Conservation (phyloP, 768 basidiomycete species). For the Pleurotus cornucopiae region DNA sequence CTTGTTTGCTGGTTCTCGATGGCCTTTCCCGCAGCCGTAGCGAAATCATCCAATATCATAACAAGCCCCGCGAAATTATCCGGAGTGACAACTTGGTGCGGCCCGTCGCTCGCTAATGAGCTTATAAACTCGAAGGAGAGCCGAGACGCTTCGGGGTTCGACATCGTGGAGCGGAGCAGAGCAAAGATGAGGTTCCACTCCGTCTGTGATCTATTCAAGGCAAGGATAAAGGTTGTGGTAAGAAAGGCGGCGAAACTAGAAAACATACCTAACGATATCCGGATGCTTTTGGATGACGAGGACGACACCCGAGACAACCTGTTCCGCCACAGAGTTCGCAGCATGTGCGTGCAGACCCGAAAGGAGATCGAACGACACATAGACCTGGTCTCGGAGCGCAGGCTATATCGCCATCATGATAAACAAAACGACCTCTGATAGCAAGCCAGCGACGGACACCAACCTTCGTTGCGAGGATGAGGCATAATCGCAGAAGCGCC, state of each 20-base stretch:
- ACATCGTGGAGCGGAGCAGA: conserved; percentile 78
- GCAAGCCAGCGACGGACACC: conserved; percentile 15
- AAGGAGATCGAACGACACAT: conserved; percentile 88
- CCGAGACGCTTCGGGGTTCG: conserved; percentile 84
- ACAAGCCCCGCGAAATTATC: conserved; percentile 84
- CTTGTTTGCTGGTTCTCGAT: conserved; percentile 55
- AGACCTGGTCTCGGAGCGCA: conserved; percentile 87
- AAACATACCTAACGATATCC: conserved; percentile 58
- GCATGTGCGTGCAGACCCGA: conserved; percentile 72
- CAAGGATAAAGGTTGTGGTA: not conserved
- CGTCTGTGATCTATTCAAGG: conserved; percentile 65
- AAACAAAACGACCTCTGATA: conserved; percentile 3
- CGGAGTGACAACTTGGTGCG: conserved; percentile 52
- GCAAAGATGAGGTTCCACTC: conserved; percentile 96
- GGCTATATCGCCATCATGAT: conserved; percentile 39
- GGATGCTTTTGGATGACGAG: conserved; percentile 75
- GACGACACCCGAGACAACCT: conserved; percentile 78
- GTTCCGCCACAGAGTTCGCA: conserved; percentile 88
- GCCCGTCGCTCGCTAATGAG: conserved; percentile 56
- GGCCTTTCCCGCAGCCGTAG: conserved; percentile 57
- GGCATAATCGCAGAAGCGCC: conserved; percentile 78
- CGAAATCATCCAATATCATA: conserved; percentile 83
- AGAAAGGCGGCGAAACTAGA: too few relatives aligned
- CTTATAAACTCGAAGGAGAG: conserved; percentile 79
- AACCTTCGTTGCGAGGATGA: conserved; percentile 78